Evolutionary conservation across 805 yeast species (phyloP).

Genomic region (Teunomyces panamensis): DNA sequence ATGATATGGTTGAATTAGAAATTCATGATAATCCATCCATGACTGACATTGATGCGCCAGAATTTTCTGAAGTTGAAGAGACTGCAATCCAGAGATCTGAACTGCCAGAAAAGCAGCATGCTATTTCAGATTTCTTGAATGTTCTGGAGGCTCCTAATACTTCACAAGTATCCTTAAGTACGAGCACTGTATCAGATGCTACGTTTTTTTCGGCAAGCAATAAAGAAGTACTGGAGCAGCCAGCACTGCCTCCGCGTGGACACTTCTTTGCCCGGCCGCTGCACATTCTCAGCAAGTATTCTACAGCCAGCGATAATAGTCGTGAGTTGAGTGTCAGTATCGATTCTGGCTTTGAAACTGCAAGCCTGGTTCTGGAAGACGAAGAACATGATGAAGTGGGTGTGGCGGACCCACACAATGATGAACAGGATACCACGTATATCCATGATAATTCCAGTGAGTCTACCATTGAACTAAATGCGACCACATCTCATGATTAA

Average conservation of each 20-base stretch:
- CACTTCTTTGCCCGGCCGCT: constrained; percentile 21
- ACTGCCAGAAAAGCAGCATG: too few relatives aligned
- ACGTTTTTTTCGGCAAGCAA: constrained; percentile 15
- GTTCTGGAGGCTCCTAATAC: neutral
- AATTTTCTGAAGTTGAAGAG: neutral
- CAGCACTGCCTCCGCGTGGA: constrained; percentile 6
- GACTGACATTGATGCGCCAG: neutral
- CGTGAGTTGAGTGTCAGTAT: constrained; percentile 17
- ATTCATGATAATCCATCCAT: too few relatives aligned
- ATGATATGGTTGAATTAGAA: too few relatives aligned
- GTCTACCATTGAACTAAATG: constrained; percentile 4
- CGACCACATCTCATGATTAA: too few relatives aligned
- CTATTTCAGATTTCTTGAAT: too few relatives aligned
- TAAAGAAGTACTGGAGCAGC: constrained; percentile 1
- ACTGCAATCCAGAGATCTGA: too few relatives aligned
- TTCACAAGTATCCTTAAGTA: neutral
- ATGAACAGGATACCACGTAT: neutral
- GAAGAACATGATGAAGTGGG: neutral
- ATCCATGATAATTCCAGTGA: constrained; percentile 1
- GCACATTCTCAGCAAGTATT: constrained; percentile 22
- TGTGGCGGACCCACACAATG: neutral
- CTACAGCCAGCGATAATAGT: constrained; percentile 4
- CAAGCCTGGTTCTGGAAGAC: neutral
- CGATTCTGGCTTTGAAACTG: constrained; percentile 9
- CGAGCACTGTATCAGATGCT: constrained; percentile 1